Evolutionary conservation across 1,139 yeast genomes (phyloP).

Genomic region (Wickerhamiella pararugosa): DNA sequence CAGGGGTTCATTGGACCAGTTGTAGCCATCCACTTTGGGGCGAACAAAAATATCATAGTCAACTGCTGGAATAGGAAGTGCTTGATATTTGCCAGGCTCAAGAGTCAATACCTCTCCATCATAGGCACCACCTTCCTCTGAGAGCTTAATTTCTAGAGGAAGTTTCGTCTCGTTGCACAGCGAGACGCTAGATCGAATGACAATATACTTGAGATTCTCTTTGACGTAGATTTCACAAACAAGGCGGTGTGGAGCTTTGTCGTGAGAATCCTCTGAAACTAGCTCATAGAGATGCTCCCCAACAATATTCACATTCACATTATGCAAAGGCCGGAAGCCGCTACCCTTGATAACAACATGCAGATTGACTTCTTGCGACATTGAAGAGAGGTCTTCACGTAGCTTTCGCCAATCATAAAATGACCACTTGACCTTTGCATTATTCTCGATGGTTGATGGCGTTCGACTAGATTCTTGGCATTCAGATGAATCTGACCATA

Average conservation of each 20-base stretch:
- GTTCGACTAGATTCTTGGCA: constrained; percentile 16
- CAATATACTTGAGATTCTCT: constrained; percentile 62
- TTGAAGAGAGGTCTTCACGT: constrained; percentile 64
- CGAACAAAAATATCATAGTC: constrained; percentile 41
- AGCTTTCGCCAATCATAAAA: constrained; percentile 88
- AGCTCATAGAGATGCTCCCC: constrained; percentile 69
- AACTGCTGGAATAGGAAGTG: constrained; percentile 63
- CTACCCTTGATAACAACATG: constrained; percentile 47
- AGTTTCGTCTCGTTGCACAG: constrained; percentile 60
- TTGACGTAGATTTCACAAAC: constrained; percentile 56
- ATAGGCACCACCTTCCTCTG: neutral
- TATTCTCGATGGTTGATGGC: constrained; percentile 22
- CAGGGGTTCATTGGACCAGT: constrained; percentile 50
- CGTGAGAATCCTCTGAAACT: constrained; percentile 36
- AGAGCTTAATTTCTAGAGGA: constrained; percentile 31
- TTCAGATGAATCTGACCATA: constrained; percentile 47
- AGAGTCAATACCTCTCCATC: constrained; percentile 26
- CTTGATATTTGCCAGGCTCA: constrained; percentile 38
- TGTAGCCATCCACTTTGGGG: constrained; percentile 45
- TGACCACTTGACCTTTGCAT: constrained; percentile 60
- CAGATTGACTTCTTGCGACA: constrained; percentile 42
- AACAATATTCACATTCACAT: constrained; percentile 59
- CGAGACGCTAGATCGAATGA: constrained; percentile 58
- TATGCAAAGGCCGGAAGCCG: constrained; percentile 37
- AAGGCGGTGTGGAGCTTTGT: constrained; percentile 29